Conservation (phyloP, 2,329 filamentous ascomycete species). For the Tolypocladium capitatum region DNA sequence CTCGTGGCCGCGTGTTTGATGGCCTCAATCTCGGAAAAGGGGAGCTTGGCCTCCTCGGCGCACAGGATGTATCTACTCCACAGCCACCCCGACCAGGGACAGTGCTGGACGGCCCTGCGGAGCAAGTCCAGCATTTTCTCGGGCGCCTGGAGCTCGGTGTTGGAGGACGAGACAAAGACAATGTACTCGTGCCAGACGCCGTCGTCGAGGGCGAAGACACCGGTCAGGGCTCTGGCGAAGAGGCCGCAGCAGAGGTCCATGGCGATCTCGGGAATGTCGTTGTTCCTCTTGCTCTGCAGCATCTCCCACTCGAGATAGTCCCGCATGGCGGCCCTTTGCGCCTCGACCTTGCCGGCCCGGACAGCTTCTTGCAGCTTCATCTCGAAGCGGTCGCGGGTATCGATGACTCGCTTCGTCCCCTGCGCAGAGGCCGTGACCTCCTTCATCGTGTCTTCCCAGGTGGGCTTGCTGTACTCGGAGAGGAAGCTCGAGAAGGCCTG, state of each 20-base stretch:
- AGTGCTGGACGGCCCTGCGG: slow-evolving; percentile 74
- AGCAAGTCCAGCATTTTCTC: slow-evolving; percentile 51
- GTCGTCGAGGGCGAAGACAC: slow-evolving; percentile 59
- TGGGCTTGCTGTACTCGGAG: slow-evolving; percentile 53
- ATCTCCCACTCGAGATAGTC: slow-evolving; percentile 84
- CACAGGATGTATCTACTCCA: slow-evolving; percentile 85
- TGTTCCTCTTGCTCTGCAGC: slow-evolving; percentile 39
- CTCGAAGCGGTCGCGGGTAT: slow-evolving; percentile 54
- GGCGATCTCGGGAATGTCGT: slow-evolving; percentile 28
- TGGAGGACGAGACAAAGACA: slow-evolving; percentile 51
- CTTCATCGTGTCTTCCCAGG: slow-evolving; percentile 65
- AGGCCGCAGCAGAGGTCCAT: slow-evolving; percentile 48
- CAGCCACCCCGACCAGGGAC: slow-evolving; percentile 80
- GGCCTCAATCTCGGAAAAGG: slow-evolving; percentile 69
- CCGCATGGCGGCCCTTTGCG: slow-evolving; percentile 36
- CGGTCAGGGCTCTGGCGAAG: slow-evolving; percentile 62
- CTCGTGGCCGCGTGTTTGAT: slow-evolving; percentile 90
- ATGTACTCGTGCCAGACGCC: slow-evolving; percentile 73
- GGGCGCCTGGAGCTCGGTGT: slow-evolving; percentile 25
- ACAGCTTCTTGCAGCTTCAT: slow-evolving; percentile 47
- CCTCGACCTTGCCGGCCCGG: slow-evolving; percentile 40
- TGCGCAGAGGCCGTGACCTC: slow-evolving; percentile 50
- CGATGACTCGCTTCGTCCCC: slow-evolving; percentile 49
- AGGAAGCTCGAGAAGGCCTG: slow-evolving; percentile 64
- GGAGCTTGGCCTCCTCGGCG: slow-evolving; percentile 63